A percentile compares a stretch with the other conserved stretches of the same genome.
Evolutionary conservation across 2,329 filamentous ascomycete genomes (phyloP).

Genomic region (Setomelanomma holmii): DNA sequence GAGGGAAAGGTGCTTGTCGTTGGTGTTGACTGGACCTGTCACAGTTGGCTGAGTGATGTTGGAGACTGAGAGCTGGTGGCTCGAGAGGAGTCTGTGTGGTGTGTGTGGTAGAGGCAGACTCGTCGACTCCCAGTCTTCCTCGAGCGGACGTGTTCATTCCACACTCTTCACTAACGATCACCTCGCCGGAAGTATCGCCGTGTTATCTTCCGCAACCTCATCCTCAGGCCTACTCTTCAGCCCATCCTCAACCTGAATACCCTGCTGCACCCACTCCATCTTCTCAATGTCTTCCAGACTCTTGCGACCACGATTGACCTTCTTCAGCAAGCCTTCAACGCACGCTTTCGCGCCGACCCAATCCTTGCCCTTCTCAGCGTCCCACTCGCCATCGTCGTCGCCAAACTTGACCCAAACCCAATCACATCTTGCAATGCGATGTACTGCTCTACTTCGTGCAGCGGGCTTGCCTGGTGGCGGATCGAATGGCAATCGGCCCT

Average conservation of each 20-base stretch:
- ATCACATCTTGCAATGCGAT: slow-evolving; percentile 93
- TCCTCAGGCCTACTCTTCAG: slow-evolving; percentile 62
- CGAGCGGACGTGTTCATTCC: neutral
- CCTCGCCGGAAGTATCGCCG: slow-evolving; percentile 21
- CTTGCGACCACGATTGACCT: slow-evolving; percentile 78
- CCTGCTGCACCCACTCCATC: slow-evolving; percentile 77
- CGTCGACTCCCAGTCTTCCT: no score
- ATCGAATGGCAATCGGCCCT: slow-evolving; percentile 92
- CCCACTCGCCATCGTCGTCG: slow-evolving; percentile 85
- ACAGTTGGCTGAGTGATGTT: no score
- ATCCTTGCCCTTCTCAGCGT: slow-evolving; percentile 68
- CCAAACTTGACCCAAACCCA: slow-evolving; percentile 94
- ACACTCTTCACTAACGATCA: slow-evolving; percentile 40
- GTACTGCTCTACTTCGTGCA: slow-evolving; percentile 79
- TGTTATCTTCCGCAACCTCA: slow-evolving; percentile 26
- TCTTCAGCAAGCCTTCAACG: slow-evolving; percentile 83
- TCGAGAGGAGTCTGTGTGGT: neutral
- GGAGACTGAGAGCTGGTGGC: neutral
- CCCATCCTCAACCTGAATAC: slow-evolving; percentile 71
- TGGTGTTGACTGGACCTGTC: no score
- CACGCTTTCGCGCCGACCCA: slow-evolving; percentile 79
- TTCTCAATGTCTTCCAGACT: slow-evolving; percentile 74
- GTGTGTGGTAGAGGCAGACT: neutral
- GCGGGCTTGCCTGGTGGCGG: slow-evolving; percentile 79
- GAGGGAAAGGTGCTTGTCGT: neutral